These are phyloP conservation scores for Trichoderma asperellum DNA, from an alignment of 2,329 filamentous ascomycete genomes.

Conservation along the genomic window DNA sequence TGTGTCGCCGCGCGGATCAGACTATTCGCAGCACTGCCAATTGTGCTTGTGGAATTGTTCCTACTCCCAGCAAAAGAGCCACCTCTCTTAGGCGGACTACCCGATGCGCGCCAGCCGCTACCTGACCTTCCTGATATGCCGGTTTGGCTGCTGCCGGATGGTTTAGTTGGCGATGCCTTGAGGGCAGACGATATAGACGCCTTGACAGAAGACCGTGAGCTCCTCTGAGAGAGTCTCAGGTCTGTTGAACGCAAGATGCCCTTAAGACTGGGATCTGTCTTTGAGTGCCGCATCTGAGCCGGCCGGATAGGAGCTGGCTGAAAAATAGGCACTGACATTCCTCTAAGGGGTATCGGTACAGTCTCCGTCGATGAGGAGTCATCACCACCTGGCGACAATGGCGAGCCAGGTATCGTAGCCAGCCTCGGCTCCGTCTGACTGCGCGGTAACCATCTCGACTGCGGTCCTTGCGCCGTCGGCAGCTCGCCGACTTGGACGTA, in stretches of 20 bases:
- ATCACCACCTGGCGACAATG: neutral
- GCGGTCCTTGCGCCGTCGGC: slow-evolving; percentile 10
- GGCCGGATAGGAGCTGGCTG: slow-evolving; percentile 31
- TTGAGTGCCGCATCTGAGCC: slow-evolving; percentile 34
- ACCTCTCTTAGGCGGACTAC: slow-evolving; percentile 39
- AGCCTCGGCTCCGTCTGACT: slow-evolving; percentile 19
- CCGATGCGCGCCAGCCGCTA: slow-evolving; percentile 32
- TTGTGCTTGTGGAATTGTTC: slow-evolving; percentile 40
- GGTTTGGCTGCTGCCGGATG: slow-evolving; percentile 22
- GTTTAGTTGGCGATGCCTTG: slow-evolving; percentile 36
- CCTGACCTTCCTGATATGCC: slow-evolving; percentile 25
- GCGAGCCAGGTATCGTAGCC: neutral
- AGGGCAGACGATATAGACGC: slow-evolving; percentile 32
- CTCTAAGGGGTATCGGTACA: neutral
- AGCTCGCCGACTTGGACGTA: slow-evolving; percentile 4
- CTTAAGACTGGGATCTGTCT: slow-evolving; percentile 53
- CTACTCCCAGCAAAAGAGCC: slow-evolving; percentile 33
- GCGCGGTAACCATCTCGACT: slow-evolving; percentile 9
- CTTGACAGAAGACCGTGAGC: slow-evolving; percentile 40
- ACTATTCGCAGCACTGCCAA: slow-evolving; percentile 47
- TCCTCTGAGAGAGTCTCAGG: slow-evolving; percentile 50
- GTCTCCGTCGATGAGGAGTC: slow-evolving; percentile 14
- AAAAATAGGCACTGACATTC: slow-evolving; percentile 23
- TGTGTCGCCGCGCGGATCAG: slow-evolving; percentile 45
- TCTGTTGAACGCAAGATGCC: slow-evolving; percentile 59